Conservation (phyloP, 1,284 basidiomycete species). For the Fistulinella staudtii region DNA sequence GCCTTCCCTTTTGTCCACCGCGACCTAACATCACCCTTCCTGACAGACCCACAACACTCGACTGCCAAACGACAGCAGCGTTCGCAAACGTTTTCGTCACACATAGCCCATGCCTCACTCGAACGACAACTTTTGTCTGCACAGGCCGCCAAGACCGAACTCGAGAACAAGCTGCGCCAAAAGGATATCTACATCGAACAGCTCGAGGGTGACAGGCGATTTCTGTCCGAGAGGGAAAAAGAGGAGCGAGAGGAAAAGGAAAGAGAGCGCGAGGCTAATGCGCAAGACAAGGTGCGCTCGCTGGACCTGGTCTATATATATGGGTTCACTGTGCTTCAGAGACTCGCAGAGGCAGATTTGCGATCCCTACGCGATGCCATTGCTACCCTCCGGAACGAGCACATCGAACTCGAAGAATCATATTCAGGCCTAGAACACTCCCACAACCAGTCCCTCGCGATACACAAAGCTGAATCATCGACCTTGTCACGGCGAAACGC, state of each 20-base stretch:
- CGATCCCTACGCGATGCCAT: conserved; percentile 45
- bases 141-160: conserved; percentile 54
- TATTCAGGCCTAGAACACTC: conserved; percentile 44
- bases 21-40: background rate
- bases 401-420: conserved; percentile 52
- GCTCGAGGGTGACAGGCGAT: conserved; percentile 63
- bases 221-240: conserved; percentile 55
- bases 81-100: conserved; percentile 53
- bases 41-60: conserved; percentile 55
- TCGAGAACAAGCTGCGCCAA: conserved; percentile 62
- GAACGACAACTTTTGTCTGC: conserved; percentile 59
- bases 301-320: background rate
- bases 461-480: conserved; percentile 47
- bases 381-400: conserved; percentile 48
- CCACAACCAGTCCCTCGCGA: conserved; percentile 42
- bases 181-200: conserved; percentile 54
- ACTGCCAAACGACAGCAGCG: conserved; percentile 60
- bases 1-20: background rate
- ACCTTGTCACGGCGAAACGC: conserved; percentile 43
- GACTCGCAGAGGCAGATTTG: conserved; percentile 41
- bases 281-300: conserved; percentile 51
- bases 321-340: conserved; percentile 13
- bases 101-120: conserved; percentile 53
- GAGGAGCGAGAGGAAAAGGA: conserved; percentile 52
- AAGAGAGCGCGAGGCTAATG: conserved; percentile 41